These are phyloP conservation scores for Aspergillus biplanus DNA, from an alignment of 495 filamentous ascomycete genomes.

Conservation along the genomic window DNA sequence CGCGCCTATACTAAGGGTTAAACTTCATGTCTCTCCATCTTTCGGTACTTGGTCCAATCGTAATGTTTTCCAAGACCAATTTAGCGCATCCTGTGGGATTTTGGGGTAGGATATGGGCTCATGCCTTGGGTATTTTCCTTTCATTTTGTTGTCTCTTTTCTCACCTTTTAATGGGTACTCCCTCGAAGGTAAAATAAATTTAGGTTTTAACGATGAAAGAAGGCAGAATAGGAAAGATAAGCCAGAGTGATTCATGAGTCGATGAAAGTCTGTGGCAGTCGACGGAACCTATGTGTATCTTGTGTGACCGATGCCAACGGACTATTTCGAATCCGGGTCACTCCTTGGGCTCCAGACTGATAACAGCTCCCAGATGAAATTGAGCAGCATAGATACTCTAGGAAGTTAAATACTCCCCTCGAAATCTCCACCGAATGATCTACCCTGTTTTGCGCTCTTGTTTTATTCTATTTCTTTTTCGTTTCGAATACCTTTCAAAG, in stretches of 20 bases:
- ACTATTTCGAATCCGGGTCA: neutral
- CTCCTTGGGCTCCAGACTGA: neutral
- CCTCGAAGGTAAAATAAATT: neutral
- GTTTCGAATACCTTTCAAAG: neutral
- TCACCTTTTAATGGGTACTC: neutral
- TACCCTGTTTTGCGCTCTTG: neutral
- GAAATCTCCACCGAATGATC: neutral
- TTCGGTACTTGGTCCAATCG: neutral
- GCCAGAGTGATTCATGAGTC: neutral
- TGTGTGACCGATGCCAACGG: neutral
- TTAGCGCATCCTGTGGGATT: neutral
- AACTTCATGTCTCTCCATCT: neutral
- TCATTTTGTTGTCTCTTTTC: neutral
- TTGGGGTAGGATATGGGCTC: neutral
- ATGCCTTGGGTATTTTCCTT: neutral
- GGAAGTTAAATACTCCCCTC: neutral
- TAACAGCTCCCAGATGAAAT: neutral
- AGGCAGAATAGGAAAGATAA: neutral
- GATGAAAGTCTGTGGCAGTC: too few species aligned
- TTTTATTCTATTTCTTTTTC: neutral
- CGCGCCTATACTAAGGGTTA: neutral
- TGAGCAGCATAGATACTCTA: neutral
- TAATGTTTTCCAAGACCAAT: neutral
- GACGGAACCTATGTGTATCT: neutral
- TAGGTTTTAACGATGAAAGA: neutral